These are phyloP conservation scores for Margaritispora aquatica DNA, from an alignment of 495 filamentous ascomycete genomes.

Conservation along the genomic window DNA sequence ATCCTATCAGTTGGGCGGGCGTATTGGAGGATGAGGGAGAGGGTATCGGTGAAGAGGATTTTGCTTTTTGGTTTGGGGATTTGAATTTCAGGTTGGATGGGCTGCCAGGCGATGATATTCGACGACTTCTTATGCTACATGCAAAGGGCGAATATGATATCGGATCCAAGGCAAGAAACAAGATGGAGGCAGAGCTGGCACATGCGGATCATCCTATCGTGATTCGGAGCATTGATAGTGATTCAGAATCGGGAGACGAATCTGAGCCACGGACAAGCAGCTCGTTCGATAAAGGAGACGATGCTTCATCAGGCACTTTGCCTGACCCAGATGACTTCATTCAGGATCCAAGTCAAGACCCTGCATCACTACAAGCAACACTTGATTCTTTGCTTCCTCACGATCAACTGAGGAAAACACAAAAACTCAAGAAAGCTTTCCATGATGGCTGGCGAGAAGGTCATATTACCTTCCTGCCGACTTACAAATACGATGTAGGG, in stretches of 20 bases:
- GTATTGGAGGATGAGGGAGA: conserved; percentile 51
- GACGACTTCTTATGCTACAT: conserved; percentile 76
- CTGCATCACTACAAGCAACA: conserved; percentile 68
- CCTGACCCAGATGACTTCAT: conserved; percentile 51
- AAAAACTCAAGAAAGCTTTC: conserved; percentile 68
- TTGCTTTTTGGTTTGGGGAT: conserved; percentile 94
- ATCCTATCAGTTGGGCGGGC: conserved; percentile 54
- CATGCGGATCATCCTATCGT: conserved; percentile 31
- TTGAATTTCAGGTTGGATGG: conserved; percentile 91
- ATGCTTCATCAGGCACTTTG: conserved; percentile 25
- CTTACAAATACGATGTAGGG: conserved; percentile 96
- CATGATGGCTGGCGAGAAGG: conserved; percentile 92
- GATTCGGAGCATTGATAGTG: conserved; percentile 23
- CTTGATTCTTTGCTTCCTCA: conserved; percentile 80
- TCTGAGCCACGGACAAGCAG: conserved; percentile 12
- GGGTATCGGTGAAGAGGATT: conserved; percentile 82
- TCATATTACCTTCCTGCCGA: conserved; percentile 79
- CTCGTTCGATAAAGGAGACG: conserved; percentile 14
- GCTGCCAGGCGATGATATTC: conserved; percentile 84
- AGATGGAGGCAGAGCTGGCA: conserved; percentile 28
- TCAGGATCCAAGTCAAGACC: conserved; percentile 43
- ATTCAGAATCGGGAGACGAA: conserved; percentile 28
- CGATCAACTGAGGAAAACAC: conserved; percentile 77
- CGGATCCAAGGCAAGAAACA: conserved; percentile 10
- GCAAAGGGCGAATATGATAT: conserved; percentile 69